Percentiles rank a stretch among this genome's conserved stretches.
phyloP scores from a whole-genome alignment of 257 asterid genomes.

The Echites panduratus region DNA sequence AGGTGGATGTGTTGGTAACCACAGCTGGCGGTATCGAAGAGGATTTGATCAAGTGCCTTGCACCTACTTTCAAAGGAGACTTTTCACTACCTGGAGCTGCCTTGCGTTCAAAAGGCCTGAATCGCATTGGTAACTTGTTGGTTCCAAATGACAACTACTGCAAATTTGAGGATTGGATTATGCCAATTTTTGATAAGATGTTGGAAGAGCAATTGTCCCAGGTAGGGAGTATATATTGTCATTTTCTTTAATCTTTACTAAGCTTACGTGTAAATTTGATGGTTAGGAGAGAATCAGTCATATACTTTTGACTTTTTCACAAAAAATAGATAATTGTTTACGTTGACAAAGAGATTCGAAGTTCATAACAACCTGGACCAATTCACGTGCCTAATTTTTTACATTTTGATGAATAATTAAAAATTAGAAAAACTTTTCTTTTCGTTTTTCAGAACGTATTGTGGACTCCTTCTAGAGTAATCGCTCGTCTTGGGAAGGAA shows the following conservation, averaged over 20 bases:
- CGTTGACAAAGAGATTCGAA: too few relatives aligned
- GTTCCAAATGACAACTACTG: constrained; percentile 94
- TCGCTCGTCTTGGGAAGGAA: constrained; percentile 83
- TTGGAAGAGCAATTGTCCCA: constrained; percentile 78
- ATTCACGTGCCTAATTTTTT: too few relatives aligned
- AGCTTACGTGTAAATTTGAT: too few relatives aligned
- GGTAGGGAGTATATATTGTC: too few relatives aligned
- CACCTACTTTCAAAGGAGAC: constrained; percentile 79
- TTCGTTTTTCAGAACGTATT: constrained; percentile 43
- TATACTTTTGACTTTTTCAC: too few relatives aligned
- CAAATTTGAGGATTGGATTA: constrained; percentile 94
- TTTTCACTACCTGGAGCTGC: constrained; percentile 78
- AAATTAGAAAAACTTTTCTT: neutral
- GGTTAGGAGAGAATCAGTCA: too few relatives aligned
- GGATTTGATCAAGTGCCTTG: constrained; percentile 94
- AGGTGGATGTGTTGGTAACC: constrained; percentile 92
- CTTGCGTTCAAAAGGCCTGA: constrained; percentile 83
- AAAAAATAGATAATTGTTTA: too few relatives aligned
- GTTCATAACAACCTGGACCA: too few relatives aligned
- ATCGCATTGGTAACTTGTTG: constrained; percentile 86
- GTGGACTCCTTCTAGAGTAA: constrained; percentile 94
- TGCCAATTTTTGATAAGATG: constrained; percentile 86
- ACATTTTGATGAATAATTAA: neutral
- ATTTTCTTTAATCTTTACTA: too few relatives aligned
- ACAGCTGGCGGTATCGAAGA: constrained; percentile 99